These are phyloP conservation scores for Diplotaxis tenuifolia DNA, from an alignment of 345 rosid species.

Conservation along the genomic window DNA sequence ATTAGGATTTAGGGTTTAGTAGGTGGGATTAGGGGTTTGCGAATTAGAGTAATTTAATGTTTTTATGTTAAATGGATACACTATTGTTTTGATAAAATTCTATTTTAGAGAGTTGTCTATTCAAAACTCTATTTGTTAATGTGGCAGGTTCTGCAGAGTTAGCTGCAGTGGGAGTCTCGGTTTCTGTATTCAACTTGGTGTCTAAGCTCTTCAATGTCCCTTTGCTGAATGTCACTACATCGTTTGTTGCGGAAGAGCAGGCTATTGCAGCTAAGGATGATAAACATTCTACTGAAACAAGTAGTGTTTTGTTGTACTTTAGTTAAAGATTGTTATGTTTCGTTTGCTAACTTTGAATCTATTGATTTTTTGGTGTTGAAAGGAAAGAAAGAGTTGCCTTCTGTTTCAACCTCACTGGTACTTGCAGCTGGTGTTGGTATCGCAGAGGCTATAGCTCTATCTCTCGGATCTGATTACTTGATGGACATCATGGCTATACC, in stretches of 20 bases:
- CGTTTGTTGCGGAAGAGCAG: conserved; percentile 94
- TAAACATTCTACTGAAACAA: conserved; percentile 14
- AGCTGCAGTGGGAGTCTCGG: conserved; percentile 91
- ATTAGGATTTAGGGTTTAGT: too few species aligned
- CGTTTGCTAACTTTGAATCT: conserved; percentile 1
- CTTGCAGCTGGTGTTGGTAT: conserved; percentile 82
- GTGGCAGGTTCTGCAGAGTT: conserved; percentile 72
- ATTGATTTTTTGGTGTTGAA: not conserved
- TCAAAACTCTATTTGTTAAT: not conserved
- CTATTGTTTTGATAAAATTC: too few species aligned
- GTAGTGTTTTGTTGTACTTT: not conserved
- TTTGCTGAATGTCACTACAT: conserved; percentile 79
- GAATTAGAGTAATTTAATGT: too few species aligned
- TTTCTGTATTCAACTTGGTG: conserved; percentile 76
- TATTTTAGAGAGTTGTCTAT: too few species aligned
- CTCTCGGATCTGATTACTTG: conserved; percentile 69
- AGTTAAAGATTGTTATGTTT: not conserved
- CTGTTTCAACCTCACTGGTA: conserved; percentile 73
- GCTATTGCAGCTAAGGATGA: conserved; percentile 39
- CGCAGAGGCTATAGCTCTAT: conserved; percentile 75
- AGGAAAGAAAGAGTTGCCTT: conserved; percentile 62
- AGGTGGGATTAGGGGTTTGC: too few species aligned
- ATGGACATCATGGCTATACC: conserved; percentile 93
- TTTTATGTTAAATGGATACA: too few species aligned
- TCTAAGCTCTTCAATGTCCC: conserved; percentile 89